phyloP scores from a whole-genome alignment of 352 stramenopile genomes.

The Phytophthora uliginosa region DNA sequence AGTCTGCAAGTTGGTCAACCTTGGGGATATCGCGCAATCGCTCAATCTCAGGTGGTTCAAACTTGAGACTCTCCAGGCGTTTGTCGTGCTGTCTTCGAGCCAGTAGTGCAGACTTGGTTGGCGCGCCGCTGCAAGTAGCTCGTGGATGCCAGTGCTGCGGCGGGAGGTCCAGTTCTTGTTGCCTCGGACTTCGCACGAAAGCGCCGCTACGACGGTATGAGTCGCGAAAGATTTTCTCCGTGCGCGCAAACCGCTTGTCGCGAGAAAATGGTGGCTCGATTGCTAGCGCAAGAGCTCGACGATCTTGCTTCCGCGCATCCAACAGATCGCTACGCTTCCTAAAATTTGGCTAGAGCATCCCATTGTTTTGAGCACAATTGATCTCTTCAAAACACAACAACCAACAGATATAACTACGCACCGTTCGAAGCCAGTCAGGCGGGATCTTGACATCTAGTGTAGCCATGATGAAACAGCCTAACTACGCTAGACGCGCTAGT shows the following conservation, averaged over 20 bases:
- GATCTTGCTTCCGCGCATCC: slow-evolving; percentile 52
- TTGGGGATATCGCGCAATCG: slow-evolving; percentile 64
- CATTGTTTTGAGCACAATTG: background rate
- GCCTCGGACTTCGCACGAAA: slow-evolving; percentile 42
- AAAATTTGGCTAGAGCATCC: slow-evolving; percentile 45
- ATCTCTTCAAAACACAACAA: background rate
- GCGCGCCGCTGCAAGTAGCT: slow-evolving; percentile 42
- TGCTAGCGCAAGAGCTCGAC: slow-evolving; percentile 47
- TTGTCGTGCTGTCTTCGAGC: slow-evolving; percentile 40
- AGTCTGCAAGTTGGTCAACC: slow-evolving; percentile 46
- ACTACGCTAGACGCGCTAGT: background rate
- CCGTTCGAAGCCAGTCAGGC: slow-evolving; percentile 60
- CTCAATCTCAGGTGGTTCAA: slow-evolving; percentile 66
- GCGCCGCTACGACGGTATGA: slow-evolving; percentile 59
- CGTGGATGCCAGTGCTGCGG: slow-evolving; percentile 48
- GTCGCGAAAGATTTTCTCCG: slow-evolving; percentile 61
- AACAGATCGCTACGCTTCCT: slow-evolving; percentile 58
- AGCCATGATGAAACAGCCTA: slow-evolving; percentile 30
- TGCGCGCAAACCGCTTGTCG: slow-evolving; percentile 49
- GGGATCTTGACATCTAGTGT: slow-evolving; percentile 54
- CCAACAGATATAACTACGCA: slow-evolving; percentile 16
- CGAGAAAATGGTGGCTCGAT: slow-evolving; percentile 37
- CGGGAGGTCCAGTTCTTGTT: slow-evolving; percentile 31
- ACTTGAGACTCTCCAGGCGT: slow-evolving; percentile 54
- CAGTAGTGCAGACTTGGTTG: slow-evolving; percentile 52